Conservation (phyloP, 1,284 basidiomycete species). For the Ganoderma multipileum region DNA sequence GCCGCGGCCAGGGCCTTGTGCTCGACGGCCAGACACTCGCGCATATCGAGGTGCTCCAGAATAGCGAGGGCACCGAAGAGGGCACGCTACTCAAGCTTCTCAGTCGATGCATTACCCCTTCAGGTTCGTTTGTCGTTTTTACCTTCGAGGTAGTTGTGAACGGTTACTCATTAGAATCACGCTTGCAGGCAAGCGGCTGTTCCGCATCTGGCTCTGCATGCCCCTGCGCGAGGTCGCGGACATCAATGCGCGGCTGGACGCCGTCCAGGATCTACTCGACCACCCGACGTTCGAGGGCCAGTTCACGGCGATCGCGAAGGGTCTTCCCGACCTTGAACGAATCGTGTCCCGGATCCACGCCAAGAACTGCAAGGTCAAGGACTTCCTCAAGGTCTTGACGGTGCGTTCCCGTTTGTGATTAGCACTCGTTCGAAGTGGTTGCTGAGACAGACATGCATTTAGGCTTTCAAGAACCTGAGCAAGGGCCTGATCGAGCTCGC, state of each 20-base stretch:
- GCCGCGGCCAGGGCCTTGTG: constrained; percentile 80
- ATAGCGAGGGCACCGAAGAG: constrained; percentile 91
- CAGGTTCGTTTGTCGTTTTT: constrained; percentile 59
- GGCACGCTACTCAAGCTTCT: constrained; percentile 87
- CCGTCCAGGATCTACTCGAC: constrained; percentile 87
- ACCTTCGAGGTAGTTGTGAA: not conserved
- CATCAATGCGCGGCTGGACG: constrained; percentile 91
- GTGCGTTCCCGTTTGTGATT: constrained; percentile 51
- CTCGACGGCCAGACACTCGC: constrained; percentile 94
- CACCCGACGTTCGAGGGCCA: constrained; percentile 78
- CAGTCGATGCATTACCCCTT: constrained; percentile 88
- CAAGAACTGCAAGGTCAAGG: constrained; percentile 84
- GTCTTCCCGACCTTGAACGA: constrained; percentile 91
- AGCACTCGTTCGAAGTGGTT: not conserved
- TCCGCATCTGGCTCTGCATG: constrained; percentile 93
- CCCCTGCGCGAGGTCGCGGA: constrained; percentile 82
- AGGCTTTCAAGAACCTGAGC: constrained; percentile 83
- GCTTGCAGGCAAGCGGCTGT: constrained; percentile 81
- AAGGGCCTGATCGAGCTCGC: constrained; percentile 70
- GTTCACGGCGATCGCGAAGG: constrained; percentile 80
- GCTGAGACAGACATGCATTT: constrained; percentile 13
- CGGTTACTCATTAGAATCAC: not conserved
- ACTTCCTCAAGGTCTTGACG: constrained; percentile 84
- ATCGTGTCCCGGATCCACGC: constrained; percentile 94
- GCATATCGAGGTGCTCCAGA: constrained; percentile 91